Evolutionary conservation across 306 rosid genomes (phyloP).

Genomic region (Glycine tomentella): DNA sequence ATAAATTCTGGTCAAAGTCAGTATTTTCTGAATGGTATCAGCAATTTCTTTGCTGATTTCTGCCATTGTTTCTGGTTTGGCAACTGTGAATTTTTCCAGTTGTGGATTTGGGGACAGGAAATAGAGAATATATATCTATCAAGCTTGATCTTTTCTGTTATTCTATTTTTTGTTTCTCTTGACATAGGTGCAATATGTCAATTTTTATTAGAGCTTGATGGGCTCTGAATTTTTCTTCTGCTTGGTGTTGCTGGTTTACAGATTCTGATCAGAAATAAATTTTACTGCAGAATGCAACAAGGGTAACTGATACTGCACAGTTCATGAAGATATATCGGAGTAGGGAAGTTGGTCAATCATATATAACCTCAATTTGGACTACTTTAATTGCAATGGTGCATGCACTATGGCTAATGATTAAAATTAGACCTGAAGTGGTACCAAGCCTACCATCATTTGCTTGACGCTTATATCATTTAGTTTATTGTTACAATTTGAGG

Average conservation of each 20-base stretch:
- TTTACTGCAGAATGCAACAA: conserved; percentile 61
- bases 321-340: conserved; percentile 92
- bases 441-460: not conserved
- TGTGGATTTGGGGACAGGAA: conserved; percentile 22
- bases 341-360: conserved; percentile 97
- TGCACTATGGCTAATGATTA: conserved; percentile 79
- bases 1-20: conserved; percentile 14
- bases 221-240: not conserved
- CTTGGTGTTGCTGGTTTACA: conserved; percentile 4
- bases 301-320: conserved; percentile 52
- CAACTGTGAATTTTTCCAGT: not conserved
- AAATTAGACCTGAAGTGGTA: too few species aligned
- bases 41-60: not conserved
- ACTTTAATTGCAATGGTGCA: conserved; percentile 73
- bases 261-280: conserved; percentile 34
- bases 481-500: conserved; percentile 26
- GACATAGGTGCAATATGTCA: conserved; percentile 14
- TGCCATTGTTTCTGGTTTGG: too few species aligned
- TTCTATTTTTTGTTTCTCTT: conserved; percentile 7
- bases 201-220: conserved; percentile 17
- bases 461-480: not conserved
- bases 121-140: conserved; percentile 9
- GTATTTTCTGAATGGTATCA: conserved; percentile 11
- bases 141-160: not conserved
- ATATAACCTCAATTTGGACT: conserved; percentile 88